Percentiles rank a stretch among this genome's conserved stretches.
Conservation (phyloP, 306 rosid genomes). For the Malus sieversii region DNA sequence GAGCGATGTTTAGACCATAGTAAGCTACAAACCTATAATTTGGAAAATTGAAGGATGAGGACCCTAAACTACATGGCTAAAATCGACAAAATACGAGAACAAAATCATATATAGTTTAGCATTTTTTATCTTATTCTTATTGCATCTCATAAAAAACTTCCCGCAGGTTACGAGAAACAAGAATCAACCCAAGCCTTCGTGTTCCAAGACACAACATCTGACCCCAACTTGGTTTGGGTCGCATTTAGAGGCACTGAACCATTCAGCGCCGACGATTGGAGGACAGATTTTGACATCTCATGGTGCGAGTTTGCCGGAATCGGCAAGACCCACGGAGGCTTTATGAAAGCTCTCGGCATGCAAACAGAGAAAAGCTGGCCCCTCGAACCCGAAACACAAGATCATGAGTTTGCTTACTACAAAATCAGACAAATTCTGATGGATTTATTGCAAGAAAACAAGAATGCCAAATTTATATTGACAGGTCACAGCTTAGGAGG, state of each 20-base stretch:
- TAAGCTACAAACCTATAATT: no score
- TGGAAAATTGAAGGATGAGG: no score
- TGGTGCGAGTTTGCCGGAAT: constrained; percentile 51
- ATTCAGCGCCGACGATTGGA: constrained; percentile 50
- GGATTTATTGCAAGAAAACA: constrained; percentile 25
- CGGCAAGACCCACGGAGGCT: constrained; percentile 64
- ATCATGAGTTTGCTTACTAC: constrained; percentile 48
- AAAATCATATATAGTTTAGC: neutral
- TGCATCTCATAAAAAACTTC: neutral
- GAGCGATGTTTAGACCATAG: no score
- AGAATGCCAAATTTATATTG: constrained; percentile 51
- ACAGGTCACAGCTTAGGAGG: constrained; percentile 84
- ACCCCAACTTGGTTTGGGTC: constrained; percentile 51
- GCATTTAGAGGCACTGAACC: constrained; percentile 71
- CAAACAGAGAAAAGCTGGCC: constrained; percentile 55
- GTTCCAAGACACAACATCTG: constrained; percentile 29
- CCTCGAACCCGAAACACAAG: constrained; percentile 21
- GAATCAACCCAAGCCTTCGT: constrained; percentile 48
- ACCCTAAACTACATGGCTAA: no score
- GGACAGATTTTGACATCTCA: constrained; percentile 60
- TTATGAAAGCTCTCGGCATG: constrained; percentile 58
- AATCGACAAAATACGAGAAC: neutral
- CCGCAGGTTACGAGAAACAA: constrained; percentile 35
- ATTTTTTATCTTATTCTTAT: no score
- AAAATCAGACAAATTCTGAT: constrained; percentile 35